Base-by-base conservation (phyloP, 352 stramenopile species). In the Pythium volutum region DNA sequence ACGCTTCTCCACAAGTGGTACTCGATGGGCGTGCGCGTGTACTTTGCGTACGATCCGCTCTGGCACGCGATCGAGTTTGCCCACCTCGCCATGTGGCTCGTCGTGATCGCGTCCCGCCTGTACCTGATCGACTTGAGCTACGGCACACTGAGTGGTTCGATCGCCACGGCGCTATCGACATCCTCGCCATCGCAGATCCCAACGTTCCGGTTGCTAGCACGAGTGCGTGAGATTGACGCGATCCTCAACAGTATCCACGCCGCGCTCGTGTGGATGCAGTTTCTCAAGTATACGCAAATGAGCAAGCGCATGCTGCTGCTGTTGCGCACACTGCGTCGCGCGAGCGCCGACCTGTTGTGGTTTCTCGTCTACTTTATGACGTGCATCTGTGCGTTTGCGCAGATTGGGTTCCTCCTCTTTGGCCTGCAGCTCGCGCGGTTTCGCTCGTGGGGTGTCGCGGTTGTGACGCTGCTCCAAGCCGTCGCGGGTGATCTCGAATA, bases 201-300 rank as follows among this genome's bases (percentile, higher is more conserved):
- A 23, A 74, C 71, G 11, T 70, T 89, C 4, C 70, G 75, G 47
- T 57, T 55, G 25, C 56, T 89, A 3, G 73, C 73, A 4, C 60
- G 47, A 4, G 55, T 85, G n/a, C 34, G 62, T n/a, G 64, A 77
- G 27, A 60, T 69, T 14, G 79, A 88, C 33, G 67, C 65, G 8
- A 54, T 79, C 10, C 55, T 91, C 14, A 70, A 66, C 34, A 75
- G 71, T 16, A 54, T 81, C 8, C 84, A 83, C 45, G 77, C 79
- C 0, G 73, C 70, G 20, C 26, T 89, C 15, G 68, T 84, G 10
- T 91, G 81, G 81, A 65, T 87, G 46, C 74, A 84, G 25, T 66
- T 89, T 14, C 61, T 91, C 53, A 82, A 89, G 64, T 91, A 88
- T 47, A 81, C 77, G 11, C 79, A 85, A n/a, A 73, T 87, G 42